phyloP scores from a whole-genome alignment of 441 rosid species.

The Gossypium schwendimanii region DNA sequence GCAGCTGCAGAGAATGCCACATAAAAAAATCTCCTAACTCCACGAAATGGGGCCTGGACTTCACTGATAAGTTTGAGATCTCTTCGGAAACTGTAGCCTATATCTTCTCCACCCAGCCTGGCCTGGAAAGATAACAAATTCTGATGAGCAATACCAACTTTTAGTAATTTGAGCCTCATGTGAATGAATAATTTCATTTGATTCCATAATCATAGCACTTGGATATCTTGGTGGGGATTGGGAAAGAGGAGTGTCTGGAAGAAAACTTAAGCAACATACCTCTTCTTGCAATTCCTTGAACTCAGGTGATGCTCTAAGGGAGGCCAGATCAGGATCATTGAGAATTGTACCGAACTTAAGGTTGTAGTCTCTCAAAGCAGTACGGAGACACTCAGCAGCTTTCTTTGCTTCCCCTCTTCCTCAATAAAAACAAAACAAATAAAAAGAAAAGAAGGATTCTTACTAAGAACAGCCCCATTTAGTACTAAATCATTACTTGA shows the following conservation, averaged over 20 bases:
- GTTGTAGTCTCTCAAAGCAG: constrained; percentile 72
- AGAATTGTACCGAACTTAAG: constrained; percentile 87
- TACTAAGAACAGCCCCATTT: neutral
- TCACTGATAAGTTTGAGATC: constrained; percentile 91
- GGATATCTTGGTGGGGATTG: neutral
- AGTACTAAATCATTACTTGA: neutral
- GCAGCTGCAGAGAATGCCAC: constrained; percentile 83
- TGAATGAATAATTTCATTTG: constrained; percentile 3
- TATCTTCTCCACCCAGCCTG: constrained; percentile 88
- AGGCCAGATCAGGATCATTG: constrained; percentile 92
- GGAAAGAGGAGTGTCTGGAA: neutral
- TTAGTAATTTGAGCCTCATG: constrained; percentile 5
- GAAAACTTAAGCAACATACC: constrained; percentile 32
- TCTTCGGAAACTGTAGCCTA: constrained; percentile 77
- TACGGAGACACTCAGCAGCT: constrained; percentile 75
- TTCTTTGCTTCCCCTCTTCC: constrained; percentile 80
- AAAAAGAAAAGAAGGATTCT: constrained; percentile 3
- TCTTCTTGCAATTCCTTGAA: constrained; percentile 94
- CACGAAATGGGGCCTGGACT: constrained; percentile 99
- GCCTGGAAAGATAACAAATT: constrained; percentile 44
- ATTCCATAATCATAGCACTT: neutral
- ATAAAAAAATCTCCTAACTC: constrained; percentile 73
- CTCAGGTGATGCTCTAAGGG: constrained; percentile 86
- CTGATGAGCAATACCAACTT: constrained; percentile 13
- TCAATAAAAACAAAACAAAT: constrained; percentile 23